These are phyloP conservation scores for Euclidium syriacum DNA, from an alignment of 345 rosid species.

Conservation along the genomic window DNA sequence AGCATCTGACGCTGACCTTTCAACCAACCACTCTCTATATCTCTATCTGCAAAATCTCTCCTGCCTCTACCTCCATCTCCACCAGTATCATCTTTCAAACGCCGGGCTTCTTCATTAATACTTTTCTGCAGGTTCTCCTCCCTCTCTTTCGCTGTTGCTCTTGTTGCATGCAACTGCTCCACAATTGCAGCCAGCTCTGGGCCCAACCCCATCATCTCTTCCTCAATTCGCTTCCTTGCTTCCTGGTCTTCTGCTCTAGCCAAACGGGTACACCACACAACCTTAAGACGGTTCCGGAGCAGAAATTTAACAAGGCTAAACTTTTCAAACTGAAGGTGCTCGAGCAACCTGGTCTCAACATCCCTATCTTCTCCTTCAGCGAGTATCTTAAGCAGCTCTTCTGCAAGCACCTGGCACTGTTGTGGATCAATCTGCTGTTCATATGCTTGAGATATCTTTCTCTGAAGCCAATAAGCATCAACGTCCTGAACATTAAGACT, in stretches of 20 bases:
- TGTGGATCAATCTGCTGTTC: conserved; percentile 79
- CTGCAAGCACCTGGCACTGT: conserved; percentile 73
- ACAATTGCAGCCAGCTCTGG: conserved; percentile 60
- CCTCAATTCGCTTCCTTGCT: conserved; percentile 66
- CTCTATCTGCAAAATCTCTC: conserved; percentile 51
- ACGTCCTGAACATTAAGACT: conserved; percentile 75
- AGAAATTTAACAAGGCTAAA: conserved; percentile 66
- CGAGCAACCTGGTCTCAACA: conserved; percentile 63
- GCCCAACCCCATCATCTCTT: conserved; percentile 67
- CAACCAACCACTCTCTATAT: conserved; percentile 62
- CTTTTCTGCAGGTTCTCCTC: conserved; percentile 73
- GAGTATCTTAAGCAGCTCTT: conserved; percentile 79
- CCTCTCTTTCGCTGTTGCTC: conserved; percentile 90
- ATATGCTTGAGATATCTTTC: conserved; percentile 72
- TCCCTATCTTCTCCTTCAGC: conserved; percentile 74
- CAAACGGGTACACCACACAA: conserved; percentile 91
- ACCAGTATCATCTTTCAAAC: conserved; percentile 57
- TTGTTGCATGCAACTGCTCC: conserved; percentile 83
- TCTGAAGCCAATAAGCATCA: conserved; percentile 96
- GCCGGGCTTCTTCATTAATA: conserved; percentile 83
- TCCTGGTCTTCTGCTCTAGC: conserved; percentile 76
- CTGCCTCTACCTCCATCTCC: conserved; percentile 52
- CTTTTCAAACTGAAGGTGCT: conserved; percentile 50
- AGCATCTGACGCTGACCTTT: conserved; percentile 74
- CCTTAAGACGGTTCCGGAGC: conserved; percentile 57